A percentile compares a stretch with the other conserved stretches of the same genome.
These are phyloP conservation scores for Gossypium gossypioides DNA, from an alignment of 441 rosid species.

Conservation along the genomic window DNA sequence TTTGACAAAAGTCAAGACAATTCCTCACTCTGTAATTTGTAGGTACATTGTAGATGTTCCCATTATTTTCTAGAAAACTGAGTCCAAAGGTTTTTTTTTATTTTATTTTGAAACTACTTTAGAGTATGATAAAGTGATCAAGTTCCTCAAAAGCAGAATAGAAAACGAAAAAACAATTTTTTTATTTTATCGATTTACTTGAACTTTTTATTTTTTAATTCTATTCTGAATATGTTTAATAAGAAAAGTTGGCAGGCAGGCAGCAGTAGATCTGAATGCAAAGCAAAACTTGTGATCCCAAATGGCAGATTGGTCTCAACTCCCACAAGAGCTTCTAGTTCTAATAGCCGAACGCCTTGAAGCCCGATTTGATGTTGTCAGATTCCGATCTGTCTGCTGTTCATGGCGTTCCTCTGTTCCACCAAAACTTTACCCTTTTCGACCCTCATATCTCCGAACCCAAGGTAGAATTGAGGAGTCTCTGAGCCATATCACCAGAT, in stretches of 20 bases:
- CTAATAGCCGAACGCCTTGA: slow-evolving; percentile 19
- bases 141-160: neutral
- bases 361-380: slow-evolving; percentile 23
- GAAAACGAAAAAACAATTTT: neutral
- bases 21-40: neutral
- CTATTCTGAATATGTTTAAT: no score
- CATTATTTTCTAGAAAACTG: neutral
- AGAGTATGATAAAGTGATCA: neutral
- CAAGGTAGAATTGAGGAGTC: neutral
- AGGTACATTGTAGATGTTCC: neutral
- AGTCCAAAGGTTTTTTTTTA: neutral
- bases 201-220: neutral
- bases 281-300: neutral
- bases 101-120: neutral
- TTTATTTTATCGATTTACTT: neutral
- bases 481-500: slow-evolving; percentile 10
- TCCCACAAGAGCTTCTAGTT: slow-evolving; percentile 23
- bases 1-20: neutral
- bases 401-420: slow-evolving; percentile 28
- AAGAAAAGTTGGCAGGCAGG: neutral
- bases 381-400: slow-evolving; percentile 32
- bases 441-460: slow-evolving; percentile 6
- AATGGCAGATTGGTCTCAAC: slow-evolving; percentile 27
- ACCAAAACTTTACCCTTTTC: neutral
- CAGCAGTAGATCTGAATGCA: neutral